Evolutionary conservation across 2,329 filamentous ascomycete species (phyloP), one percentile per base, ranked within the genome.

Genomic region (Botrytis cinerea): DNA sequence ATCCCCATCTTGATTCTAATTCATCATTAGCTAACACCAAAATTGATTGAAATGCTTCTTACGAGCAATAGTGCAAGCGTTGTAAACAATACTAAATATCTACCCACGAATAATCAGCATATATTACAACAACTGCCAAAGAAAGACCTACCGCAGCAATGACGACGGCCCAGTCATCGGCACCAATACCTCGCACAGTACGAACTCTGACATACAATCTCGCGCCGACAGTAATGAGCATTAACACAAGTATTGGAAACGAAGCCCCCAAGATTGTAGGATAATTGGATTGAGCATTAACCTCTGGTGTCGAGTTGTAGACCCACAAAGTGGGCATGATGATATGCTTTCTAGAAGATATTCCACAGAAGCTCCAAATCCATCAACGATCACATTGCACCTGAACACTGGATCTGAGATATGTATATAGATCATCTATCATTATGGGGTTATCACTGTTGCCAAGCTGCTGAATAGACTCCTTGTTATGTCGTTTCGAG

Each of bases 1-100:
- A 43, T 28, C 69, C 69, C 69, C 69, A 71, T 71, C 69, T 71
- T 64, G 69, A 71, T 64, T 71, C 69, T 71, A 32, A 40, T 51
- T 28, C 10, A 48, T 22, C 43, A 32, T 71, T 61, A 71, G 45
- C 32, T 64, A 8, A 8, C 4, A 25, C 20, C 16, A 51, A 68
- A 1, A 43, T 32, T 35, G 35, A 9, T 28, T 43, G 9, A 18
- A 25, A 40, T 51, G 9, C 22, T 51, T 28, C 69, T 48, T 71
- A 71, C 69, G 69, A 51, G 59, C 20, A 64, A 71, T 51, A 16
- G 69, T 71, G 16, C 45, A 40, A 38, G 32, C 22, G 46, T 51
- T 64, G 32, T 71, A 71, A 64, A 64, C 7, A 32, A 71, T 54
- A 40, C 59, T 63, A 32, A 59, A 71, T n/a, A 32, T 16, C 66